Base-by-base conservation (phyloP, 176 grass and related monocot species). In the Phyllostachys edulis region DNA sequence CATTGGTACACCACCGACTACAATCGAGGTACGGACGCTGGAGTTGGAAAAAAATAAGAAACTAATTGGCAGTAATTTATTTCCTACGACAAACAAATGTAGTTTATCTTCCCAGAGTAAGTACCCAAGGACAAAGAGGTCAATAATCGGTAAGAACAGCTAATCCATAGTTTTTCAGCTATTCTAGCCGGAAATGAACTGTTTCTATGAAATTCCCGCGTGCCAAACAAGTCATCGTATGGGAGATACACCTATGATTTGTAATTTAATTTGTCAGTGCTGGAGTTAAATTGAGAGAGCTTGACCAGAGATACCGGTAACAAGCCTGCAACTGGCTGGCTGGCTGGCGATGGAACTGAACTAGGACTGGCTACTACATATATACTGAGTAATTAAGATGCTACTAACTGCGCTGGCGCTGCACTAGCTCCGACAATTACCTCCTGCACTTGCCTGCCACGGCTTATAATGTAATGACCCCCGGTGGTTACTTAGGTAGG, bases 381-480 rank as follows among this genome's bases (percentile, higher is more conserved):
- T 6, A 16, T 51, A 16, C 16, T 52, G 49, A 52, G 50, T 71
- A 34, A 71, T 46, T 32, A 71, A 72, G 67, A 27, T 12, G 6
- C 44, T 59, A 29, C 52, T 82, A 46, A 63, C 65, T 59, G 42
- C 76, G 13, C 40, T 29, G 21, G 9, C 5, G 9, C 10, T 50
- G 17, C 34, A 7, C 47, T 36, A 26, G 10, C 47, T 55, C 47
- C 46, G 46, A 57, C 67, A 47, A 72, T 82, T 69, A 80, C 64
- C 78, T 14, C 47, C 20, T 41, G 64, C 47, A 69, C 34, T 80
- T 55, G 29, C 65, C 64, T 81, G 79, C 65, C 79, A 57, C n/a
- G 49, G 21, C 36, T 69, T 27, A 10, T 60, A 67, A 12, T 49
- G 78, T 67, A 80, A 67, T 80, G 41, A 11, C 11, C 37, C 60